Conservation (phyloP, 176 grass and related monocot species). For the Cymbopogon citratus region DNA sequence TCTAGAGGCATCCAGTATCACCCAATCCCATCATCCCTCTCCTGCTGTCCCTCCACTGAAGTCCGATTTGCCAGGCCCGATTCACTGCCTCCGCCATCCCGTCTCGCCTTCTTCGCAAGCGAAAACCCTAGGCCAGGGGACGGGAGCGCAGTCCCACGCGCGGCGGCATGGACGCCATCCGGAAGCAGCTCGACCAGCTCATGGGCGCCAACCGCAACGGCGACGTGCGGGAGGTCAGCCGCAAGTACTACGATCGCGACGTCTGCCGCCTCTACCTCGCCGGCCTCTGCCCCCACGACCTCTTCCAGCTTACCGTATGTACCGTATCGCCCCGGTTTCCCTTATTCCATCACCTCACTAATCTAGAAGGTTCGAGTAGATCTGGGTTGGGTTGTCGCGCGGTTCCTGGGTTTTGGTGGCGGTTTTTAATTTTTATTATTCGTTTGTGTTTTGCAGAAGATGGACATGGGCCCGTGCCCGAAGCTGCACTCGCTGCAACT, state of each 20-base stretch:
- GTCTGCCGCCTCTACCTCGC: slow-evolving; percentile 90
- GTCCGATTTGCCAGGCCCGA: not conserved
- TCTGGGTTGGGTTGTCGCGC: not conserved
- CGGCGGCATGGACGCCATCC: slow-evolving; percentile 65
- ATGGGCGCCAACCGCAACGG: slow-evolving; percentile 97
- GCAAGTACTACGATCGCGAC: slow-evolving; percentile 85
- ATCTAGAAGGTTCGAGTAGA: not conserved
- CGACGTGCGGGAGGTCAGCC: slow-evolving; percentile 76
- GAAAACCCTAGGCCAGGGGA: slow-evolving; percentile 26
- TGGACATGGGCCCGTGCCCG: slow-evolving; percentile 89
- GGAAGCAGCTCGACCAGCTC: slow-evolving; percentile 95
- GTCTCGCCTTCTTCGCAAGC: not conserved
- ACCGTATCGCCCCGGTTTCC: not conserved
- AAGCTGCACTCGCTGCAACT: slow-evolving; percentile 89
- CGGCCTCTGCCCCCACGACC: slow-evolving; percentile 89
- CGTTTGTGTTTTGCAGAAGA: slow-evolving; percentile 57
- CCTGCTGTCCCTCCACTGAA: not conserved
- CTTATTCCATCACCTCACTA: not conserved
- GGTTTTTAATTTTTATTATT: not conserved
- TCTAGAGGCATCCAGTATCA: slow-evolving; percentile 4
- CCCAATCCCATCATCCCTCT: not conserved
- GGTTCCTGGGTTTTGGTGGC: not conserved
- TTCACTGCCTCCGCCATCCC: not conserved
- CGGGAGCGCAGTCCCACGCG: not conserved
- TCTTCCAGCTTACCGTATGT: slow-evolving; percentile 94